Percentiles rank a stretch among this genome's conserved stretches.
Evolutionary conservation across 2,329 filamentous ascomycete genomes (phyloP).

Genomic region (Scleromitrula shiraiana): DNA sequence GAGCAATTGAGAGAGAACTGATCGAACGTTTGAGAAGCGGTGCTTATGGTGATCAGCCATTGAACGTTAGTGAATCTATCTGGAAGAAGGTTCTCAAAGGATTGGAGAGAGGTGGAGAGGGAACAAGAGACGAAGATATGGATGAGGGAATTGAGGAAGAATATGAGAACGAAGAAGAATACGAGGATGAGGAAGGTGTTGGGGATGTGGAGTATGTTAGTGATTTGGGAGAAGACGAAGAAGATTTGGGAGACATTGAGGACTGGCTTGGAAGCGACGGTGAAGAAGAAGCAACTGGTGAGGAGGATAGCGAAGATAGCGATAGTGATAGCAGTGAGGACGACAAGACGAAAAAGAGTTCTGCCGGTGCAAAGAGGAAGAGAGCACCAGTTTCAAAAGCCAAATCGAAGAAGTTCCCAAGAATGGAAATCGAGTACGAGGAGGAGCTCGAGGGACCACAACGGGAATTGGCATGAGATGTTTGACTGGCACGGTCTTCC

Average conservation of each 20-base stretch:
- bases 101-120: conserved; percentile 81
- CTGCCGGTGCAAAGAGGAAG: conserved; percentile 44
- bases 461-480: conserved; percentile 14
- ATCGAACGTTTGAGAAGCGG: conserved; percentile 86
- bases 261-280: conserved; percentile 84
- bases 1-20: conserved; percentile 90
- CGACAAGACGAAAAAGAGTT: conserved; percentile 49
- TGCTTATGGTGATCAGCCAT: conserved; percentile 85
- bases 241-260: conserved; percentile 72
- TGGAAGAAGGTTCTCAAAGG: conserved; percentile 96
- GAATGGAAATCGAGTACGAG: conserved; percentile 69
- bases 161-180: conserved; percentile 58
- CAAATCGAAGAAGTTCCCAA: conserved; percentile 38
- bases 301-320: conserved; percentile 47
- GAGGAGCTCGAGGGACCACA: conserved; percentile 43
- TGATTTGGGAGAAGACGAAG: conserved; percentile 78
- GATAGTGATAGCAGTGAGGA: conserved; percentile 41
- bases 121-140: conserved; percentile 73
- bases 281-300: conserved; percentile 34
- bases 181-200: conserved; percentile 54
- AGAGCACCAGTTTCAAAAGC: conserved; percentile 26
- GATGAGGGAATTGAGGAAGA: conserved; percentile 81
- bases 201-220: conserved; percentile 87
- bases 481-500: conserved; percentile 6
- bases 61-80: conserved; percentile 90